phyloP scores from a whole-genome alignment of 179 eudicot species.

The Heliamphora pulchella region DNA sequence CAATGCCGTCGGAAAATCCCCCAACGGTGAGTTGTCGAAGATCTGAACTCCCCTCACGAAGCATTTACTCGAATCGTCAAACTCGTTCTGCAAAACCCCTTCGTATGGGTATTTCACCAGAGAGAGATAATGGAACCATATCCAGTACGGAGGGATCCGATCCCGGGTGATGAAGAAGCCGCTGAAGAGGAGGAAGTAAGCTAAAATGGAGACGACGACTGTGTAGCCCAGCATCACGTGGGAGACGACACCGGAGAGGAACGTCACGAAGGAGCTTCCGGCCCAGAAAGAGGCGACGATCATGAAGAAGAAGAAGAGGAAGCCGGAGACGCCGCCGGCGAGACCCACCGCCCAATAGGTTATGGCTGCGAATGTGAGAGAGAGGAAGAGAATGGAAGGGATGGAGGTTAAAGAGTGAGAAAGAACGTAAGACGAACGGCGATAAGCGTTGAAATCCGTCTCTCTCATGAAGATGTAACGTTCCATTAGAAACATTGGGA shows the following conservation, averaged over 20 bases:
- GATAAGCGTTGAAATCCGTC: slow-evolving; percentile 40
- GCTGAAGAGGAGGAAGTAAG: slow-evolving; percentile 66
- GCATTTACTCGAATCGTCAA: slow-evolving; percentile 39
- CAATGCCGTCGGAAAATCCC: slow-evolving; percentile 29
- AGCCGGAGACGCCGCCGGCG: slow-evolving; percentile 32
- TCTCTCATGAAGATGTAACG: slow-evolving; percentile 44
- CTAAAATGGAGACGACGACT: slow-evolving; percentile 57
- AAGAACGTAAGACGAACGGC: slow-evolving; percentile 37
- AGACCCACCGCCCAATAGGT: slow-evolving; percentile 47
- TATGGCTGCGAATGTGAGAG: slow-evolving; percentile 24
- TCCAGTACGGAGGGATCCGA: slow-evolving; percentile 58
- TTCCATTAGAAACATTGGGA: slow-evolving; percentile 42
- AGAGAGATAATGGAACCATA: slow-evolving; percentile 76
- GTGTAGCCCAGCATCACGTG: slow-evolving; percentile 63
- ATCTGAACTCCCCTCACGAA: slow-evolving; percentile 62
- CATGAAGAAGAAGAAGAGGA: slow-evolving; percentile 32
- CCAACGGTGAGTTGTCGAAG: slow-evolving; percentile 54
- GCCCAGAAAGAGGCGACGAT: slow-evolving; percentile 45
- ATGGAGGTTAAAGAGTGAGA: slow-evolving; percentile 32
- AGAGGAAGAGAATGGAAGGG: slow-evolving; percentile 29
- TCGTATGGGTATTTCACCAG: slow-evolving; percentile 65
- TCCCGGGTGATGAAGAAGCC: slow-evolving; percentile 65
- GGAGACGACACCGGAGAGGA: slow-evolving; percentile 42
- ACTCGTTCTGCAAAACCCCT: slow-evolving; percentile 61
- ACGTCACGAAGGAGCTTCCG: slow-evolving; percentile 45